phyloP scores from a whole-genome alignment of 2,329 filamentous ascomycete genomes.

The Trematosphaeria pertusa region DNA sequence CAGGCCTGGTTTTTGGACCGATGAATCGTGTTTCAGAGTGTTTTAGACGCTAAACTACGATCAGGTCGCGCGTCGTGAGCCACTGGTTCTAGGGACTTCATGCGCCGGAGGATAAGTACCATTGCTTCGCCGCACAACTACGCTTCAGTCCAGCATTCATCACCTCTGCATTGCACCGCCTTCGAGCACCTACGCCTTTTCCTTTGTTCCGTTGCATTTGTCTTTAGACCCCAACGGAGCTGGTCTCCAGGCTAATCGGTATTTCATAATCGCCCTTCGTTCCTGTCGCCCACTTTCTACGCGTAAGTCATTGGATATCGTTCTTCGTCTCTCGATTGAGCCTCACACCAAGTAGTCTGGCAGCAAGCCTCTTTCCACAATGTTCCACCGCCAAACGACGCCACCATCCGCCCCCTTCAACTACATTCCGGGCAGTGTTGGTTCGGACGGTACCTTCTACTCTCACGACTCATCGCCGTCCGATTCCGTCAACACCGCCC shows the following conservation, averaged over 20 bases:
- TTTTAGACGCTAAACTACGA: constrained; percentile 43
- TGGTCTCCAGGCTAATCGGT: constrained; percentile 52
- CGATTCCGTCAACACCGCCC: constrained; percentile 71
- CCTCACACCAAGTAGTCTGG: constrained; percentile 40
- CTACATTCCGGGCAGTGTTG: constrained; percentile 49
- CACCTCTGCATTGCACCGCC: constrained; percentile 24
- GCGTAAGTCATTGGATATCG: constrained; percentile 38
- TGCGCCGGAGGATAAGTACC: constrained; percentile 45
- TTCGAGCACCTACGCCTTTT: constrained; percentile 45
- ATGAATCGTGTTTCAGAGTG: constrained; percentile 50
- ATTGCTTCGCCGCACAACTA: constrained; percentile 46
- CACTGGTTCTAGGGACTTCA: constrained; percentile 44
- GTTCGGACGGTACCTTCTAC: constrained; percentile 63
- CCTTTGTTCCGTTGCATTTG: constrained; percentile 47
- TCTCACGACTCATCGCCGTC: constrained; percentile 70
- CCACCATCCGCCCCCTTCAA: constrained; percentile 49
- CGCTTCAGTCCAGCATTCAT: constrained; percentile 34
- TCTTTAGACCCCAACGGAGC: constrained; percentile 52
- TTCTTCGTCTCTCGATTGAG: constrained; percentile 6
- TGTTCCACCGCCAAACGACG: constrained; percentile 56
- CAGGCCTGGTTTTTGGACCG: constrained; percentile 34
- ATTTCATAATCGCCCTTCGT: constrained; percentile 44
- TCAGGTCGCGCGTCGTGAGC: constrained; percentile 19
- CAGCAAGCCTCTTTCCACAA: constrained; percentile 41
- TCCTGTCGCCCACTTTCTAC: constrained; percentile 25